Percentiles rank a stretch among this genome's conserved stretches.
These are phyloP conservation scores for Stemphylium beticola DNA, from an alignment of 2,329 filamentous ascomycete species.

Conservation along the genomic window DNA sequence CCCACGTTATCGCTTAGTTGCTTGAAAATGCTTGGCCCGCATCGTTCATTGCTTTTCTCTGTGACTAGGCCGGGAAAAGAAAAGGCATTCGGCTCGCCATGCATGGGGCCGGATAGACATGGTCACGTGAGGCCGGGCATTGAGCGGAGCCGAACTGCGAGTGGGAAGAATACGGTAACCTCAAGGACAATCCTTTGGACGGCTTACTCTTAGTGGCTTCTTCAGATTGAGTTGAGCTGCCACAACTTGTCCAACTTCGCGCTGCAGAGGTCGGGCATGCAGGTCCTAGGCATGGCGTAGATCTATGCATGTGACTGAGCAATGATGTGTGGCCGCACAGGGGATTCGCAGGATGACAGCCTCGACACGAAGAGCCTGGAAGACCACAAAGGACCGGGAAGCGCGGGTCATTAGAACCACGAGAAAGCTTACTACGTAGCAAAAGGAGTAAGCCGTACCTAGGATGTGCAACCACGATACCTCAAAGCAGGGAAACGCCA, in stretches of 20 bases:
- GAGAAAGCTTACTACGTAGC: not conserved
- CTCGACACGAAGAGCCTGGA: not conserved
- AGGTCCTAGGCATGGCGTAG: not conserved
- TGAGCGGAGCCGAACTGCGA: not conserved
- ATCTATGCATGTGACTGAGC: not conserved
- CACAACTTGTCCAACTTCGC: not conserved
- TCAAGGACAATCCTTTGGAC: not conserved
- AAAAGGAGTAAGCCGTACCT: too few species aligned
- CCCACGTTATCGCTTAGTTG: too few species aligned
- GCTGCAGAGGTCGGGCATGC: not conserved
- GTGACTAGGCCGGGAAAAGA: not conserved
- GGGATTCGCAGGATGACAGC: not conserved
- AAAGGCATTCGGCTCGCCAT: not conserved
- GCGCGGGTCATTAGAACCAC: not conserved
- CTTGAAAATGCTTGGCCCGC: not conserved
- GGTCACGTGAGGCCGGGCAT: not conserved
- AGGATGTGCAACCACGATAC: too few species aligned
- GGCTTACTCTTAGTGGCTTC: not conserved
- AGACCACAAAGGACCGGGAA: not conserved
- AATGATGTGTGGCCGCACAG: not conserved
- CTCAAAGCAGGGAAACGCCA: not conserved
- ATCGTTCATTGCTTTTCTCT: not conserved
- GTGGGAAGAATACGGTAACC: not conserved
- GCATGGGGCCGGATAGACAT: not conserved
- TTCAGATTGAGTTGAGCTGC: too few species aligned